These are phyloP conservation scores for Pichia nanzhaoensis DNA, from an alignment of 805 yeast genomes.

Conservation along the genomic window DNA sequence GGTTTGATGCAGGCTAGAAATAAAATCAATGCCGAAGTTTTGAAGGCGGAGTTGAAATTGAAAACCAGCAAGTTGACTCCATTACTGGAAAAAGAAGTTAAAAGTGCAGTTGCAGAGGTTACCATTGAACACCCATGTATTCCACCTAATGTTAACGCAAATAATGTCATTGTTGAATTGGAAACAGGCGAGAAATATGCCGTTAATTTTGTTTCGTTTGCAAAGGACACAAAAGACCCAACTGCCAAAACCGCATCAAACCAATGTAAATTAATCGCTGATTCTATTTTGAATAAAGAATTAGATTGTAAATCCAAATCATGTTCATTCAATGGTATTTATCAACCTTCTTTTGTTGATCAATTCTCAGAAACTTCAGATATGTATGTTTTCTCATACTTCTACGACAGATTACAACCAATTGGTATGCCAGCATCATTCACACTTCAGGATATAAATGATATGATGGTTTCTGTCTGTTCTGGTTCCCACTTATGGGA, in stretches of 20 bases:
- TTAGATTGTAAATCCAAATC: constrained; percentile 66
- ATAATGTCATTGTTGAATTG: constrained; percentile 54
- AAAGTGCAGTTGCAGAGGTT: constrained; percentile 35
- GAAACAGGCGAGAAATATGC: constrained; percentile 29
- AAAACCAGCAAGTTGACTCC: constrained; percentile 24
- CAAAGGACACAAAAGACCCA: constrained; percentile 12
- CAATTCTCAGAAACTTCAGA: constrained; percentile 72
- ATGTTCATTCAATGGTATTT: constrained; percentile 95
- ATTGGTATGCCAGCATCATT: constrained; percentile 91
- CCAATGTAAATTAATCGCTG: constrained; percentile 85
- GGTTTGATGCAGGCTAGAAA: constrained; percentile 94
- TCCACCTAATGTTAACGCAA: constrained; percentile 66
- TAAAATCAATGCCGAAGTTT: constrained; percentile 62
- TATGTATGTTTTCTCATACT: constrained; percentile 86
- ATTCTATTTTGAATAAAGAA: constrained; percentile 76
- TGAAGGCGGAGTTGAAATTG: constrained; percentile 29
- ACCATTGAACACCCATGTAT: constrained; percentile 75
- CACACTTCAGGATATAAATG: constrained; percentile 76
- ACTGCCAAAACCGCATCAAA: constrained; percentile 48
- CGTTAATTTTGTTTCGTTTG: constrained; percentile 31
- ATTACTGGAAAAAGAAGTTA: constrained; percentile 29
- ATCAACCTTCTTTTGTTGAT: constrained; percentile 84
- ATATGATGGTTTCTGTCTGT: constrained; percentile 79
- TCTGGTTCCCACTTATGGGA: constrained; percentile 75
- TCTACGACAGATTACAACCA: constrained; percentile 91